These are phyloP conservation scores for Pascua sp. DNA, from an alignment of 1,284 basidiomycete species.

Conservation along the genomic window DNA sequence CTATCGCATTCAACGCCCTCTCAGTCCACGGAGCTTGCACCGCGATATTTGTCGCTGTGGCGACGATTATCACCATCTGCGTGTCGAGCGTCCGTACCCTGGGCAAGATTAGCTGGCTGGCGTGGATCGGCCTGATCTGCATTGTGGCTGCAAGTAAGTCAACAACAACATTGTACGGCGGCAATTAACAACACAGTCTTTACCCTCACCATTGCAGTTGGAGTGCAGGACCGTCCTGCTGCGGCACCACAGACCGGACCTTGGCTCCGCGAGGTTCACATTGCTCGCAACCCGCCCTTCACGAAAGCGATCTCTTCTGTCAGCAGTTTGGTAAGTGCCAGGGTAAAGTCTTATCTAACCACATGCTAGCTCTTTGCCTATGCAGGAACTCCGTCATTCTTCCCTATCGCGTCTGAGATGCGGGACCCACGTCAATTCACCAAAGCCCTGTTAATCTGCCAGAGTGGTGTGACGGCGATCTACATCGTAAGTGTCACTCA, in stretches of 20 bases:
- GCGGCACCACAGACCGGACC: constrained; percentile 33
- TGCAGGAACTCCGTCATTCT: constrained; percentile 21
- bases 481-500: constrained; percentile 4
- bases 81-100: constrained; percentile 36
- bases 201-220: constrained; percentile 40
- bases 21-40: constrained; percentile 35
- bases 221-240: constrained; percentile 38
- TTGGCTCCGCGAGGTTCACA: constrained; percentile 30
- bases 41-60: constrained; percentile 30
- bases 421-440: constrained; percentile 30
- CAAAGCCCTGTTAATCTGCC: constrained; percentile 27
- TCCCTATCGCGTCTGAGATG: constrained; percentile 44
- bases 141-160: constrained; percentile 16
- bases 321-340: constrained; percentile 19
- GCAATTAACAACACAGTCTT: constrained; percentile 20
- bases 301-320: constrained; percentile 23
- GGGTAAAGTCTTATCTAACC: constrained; percentile 10
- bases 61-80: constrained; percentile 24
- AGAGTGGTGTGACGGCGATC: constrained; percentile 23
- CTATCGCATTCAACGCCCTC: constrained; percentile 36
- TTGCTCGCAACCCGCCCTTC: constrained; percentile 29
- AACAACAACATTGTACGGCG: too few relatives aligned
- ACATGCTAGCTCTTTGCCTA: constrained; percentile 15
- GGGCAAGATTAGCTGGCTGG: constrained; percentile 34
- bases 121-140: constrained; percentile 37